Percentiles rank a stretch among this genome's conserved stretches.
Conservation (phyloP, 1,284 basidiomycete genomes). For the Moniliella sp. region DNA sequence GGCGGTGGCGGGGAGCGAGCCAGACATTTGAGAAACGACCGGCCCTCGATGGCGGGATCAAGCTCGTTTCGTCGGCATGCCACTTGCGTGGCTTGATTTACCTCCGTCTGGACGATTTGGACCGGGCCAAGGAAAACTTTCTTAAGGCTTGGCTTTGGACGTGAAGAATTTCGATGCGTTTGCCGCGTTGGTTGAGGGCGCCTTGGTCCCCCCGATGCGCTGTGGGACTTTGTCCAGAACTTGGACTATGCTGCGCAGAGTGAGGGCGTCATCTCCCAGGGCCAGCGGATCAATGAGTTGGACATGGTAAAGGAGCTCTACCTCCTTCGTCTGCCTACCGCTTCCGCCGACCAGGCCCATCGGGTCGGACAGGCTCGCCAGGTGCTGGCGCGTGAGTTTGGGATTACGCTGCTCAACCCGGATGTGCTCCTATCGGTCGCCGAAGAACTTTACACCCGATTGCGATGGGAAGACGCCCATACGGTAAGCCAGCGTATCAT, state of each 20-base stretch:
- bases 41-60: conserved; percentile 33
- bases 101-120: conserved; percentile 69
- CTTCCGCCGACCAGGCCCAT: conserved; percentile 29
- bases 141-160: conserved; percentile 81
- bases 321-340: conserved; percentile 65
- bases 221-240: conserved; percentile 80
- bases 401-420: conserved; percentile 60
- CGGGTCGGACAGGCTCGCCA: conserved; percentile 4
- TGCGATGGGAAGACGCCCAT: conserved; percentile 83
- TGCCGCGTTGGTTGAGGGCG: conserved; percentile 63
- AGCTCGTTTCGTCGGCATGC: conserved; percentile 43
- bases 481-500: conserved; percentile 45
- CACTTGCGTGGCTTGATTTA: conserved; percentile 76
- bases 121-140: conserved; percentile 73
- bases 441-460: conserved; percentile 64
- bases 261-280: too few species aligned
- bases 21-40: conserved; percentile 8
- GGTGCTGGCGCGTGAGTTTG: conserved; percentile 36
- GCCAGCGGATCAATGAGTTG: too few species aligned
- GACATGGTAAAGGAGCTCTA: conserved; percentile 78
- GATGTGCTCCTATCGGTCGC: conserved; percentile 80
- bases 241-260: conserved; percentile 59
- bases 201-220: conserved; percentile 37
- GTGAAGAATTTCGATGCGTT: conserved; percentile 96
- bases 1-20: conserved; percentile 13